Evolutionary conservation across 164 flowering plant species (phyloP).

Genomic region (Vitis amurensis): DNA sequence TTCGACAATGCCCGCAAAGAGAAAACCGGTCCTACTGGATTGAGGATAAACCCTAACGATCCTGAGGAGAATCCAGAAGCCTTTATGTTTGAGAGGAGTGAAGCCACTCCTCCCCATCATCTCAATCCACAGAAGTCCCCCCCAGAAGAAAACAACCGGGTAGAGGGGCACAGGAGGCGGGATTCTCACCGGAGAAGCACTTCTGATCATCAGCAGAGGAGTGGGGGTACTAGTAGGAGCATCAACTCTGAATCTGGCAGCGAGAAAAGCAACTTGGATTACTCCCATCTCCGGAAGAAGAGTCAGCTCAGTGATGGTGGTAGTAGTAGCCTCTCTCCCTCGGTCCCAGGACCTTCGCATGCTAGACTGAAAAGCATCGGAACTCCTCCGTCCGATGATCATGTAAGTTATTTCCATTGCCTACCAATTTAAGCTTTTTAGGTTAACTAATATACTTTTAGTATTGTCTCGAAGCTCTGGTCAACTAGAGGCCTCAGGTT

Average conservation of each 20-base stretch:
- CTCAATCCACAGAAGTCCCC: constrained; percentile 10
- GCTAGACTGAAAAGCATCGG: constrained; percentile 18
- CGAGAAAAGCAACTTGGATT: constrained; percentile 32
- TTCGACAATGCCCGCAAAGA: constrained; percentile 62
- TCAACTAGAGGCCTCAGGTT: too few relatives aligned
- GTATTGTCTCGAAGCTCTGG: too few relatives aligned
- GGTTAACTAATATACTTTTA: too few relatives aligned
- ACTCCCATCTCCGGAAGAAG: constrained; percentile 27
- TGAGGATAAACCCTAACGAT: constrained; percentile 64
- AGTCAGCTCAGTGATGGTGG: constrained; percentile 17
- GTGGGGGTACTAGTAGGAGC: constrained; percentile 19
- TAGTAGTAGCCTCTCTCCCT: constrained; percentile 14
- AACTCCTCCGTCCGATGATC: constrained; percentile 20
- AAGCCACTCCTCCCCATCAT: constrained; percentile 3
- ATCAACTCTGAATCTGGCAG: constrained; percentile 30
- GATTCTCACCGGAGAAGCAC: constrained; percentile 2
- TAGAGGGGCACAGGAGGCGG: constrained; percentile 5
- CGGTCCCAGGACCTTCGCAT: constrained; percentile 15
- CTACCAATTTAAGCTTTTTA: too few relatives aligned
- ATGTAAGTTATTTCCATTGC: constrained; percentile 25
- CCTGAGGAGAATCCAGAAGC: constrained; percentile 67
- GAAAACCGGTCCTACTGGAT: constrained; percentile 19
- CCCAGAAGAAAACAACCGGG: constrained; percentile 2
- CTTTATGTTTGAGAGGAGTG: constrained; percentile 19
- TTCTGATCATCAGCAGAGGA: constrained; percentile 7